phyloP scores from a whole-genome alignment of 352 stramenopile species.

The Globisporangium cederbergense region DNA sequence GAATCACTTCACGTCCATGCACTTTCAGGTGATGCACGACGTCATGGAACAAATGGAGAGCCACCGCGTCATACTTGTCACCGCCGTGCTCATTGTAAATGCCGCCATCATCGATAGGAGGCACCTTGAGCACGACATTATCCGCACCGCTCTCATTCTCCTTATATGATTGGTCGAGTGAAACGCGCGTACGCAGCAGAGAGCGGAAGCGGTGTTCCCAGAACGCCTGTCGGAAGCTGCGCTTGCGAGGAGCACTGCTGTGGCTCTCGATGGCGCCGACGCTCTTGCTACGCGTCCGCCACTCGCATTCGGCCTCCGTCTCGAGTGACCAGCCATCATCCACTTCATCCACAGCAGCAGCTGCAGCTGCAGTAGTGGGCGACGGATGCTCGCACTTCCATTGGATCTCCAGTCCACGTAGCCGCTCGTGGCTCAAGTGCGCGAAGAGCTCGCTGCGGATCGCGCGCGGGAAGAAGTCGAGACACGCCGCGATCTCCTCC shows the following conservation, averaged over 20 bases:
- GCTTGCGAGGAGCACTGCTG: conserved; percentile 20
- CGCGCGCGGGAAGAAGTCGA: conserved; percentile 37
- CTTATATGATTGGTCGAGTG: conserved; percentile 1
- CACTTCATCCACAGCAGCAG: conserved; percentile 17
- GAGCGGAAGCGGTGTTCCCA: conserved; percentile 60
- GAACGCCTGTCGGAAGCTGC: conserved; percentile 40
- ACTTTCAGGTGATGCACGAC: conserved; percentile 58
- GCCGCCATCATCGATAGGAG: background rate
- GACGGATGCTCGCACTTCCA: conserved; percentile 19
- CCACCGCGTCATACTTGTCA: background rate
- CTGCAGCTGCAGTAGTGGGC: conserved; percentile 7
- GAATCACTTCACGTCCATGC: conserved; percentile 58
- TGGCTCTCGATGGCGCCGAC: background rate
- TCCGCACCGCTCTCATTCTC: background rate
- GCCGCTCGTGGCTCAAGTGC: conserved; percentile 34
- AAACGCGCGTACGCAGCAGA: conserved; percentile 33
- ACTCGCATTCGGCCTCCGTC: conserved; percentile 19
- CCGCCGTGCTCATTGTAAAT: background rate
- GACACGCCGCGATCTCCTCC: conserved; percentile 32
- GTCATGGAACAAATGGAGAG: conserved; percentile 44
- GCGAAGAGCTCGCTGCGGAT: conserved; percentile 42
- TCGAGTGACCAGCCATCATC: conserved; percentile 17
- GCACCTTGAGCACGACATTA: background rate
- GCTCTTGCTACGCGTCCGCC: conserved; percentile 11
- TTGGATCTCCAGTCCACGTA: conserved; percentile 46